Conservation (phyloP, 441 rosid species). For the Mallotus japonicus region DNA sequence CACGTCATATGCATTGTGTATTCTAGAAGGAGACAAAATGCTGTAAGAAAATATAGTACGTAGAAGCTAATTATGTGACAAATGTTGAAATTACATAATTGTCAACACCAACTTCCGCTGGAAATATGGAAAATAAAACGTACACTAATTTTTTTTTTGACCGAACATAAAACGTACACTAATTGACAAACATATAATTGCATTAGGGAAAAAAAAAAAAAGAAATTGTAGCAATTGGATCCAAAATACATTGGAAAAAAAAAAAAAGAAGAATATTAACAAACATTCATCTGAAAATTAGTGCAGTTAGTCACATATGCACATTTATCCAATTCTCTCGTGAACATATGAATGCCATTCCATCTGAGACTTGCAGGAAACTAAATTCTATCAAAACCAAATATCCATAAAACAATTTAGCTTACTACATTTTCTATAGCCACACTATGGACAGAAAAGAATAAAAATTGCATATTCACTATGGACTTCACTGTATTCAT, state of each 20-base stretch:
- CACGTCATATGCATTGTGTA: neutral
- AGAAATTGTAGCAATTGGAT: neutral
- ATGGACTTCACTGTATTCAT: too few species aligned
- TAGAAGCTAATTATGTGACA: neutral
- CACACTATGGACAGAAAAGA: neutral
- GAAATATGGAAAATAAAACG: neutral
- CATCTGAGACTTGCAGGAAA: neutral
- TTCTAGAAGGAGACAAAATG: neutral
- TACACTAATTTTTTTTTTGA: neutral
- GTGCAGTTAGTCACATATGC: neutral
- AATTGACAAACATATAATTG: neutral
- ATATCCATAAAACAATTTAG: neutral
- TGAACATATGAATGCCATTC: conserved; percentile 8
- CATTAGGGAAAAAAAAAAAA: neutral
- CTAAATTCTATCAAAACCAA: neutral
- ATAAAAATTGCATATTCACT: neutral
- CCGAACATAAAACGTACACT: neutral
- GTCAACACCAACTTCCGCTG: neutral
- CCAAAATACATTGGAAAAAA: neutral
- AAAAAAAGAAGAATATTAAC: neutral
- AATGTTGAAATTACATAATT: neutral
- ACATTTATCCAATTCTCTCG: neutral
- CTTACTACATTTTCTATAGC: neutral
- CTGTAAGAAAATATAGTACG: neutral
- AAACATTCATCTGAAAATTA: neutral